Evolutionary conservation across 495 filamentous ascomycete species (phyloP), one percentile per base, ranked within the genome.

Genomic region (Delitschia confertaspora): DNA sequence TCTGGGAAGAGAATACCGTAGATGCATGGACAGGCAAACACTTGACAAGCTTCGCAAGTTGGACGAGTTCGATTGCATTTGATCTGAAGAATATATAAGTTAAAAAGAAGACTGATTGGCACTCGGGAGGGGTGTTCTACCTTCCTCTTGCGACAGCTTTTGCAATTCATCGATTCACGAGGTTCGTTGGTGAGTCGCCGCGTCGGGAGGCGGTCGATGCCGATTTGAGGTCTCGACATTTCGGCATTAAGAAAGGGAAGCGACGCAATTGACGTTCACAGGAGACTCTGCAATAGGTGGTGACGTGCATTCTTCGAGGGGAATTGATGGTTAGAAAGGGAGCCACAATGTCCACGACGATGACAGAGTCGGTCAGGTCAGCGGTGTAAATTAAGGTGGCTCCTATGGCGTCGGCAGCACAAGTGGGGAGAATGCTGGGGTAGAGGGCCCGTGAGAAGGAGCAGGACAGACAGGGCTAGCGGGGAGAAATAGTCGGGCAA

Each of bases 81-180:
- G 69, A 89, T 89, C 85, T 85, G 51, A 29, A 20, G 26, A 32
- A 31, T 29, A n/a, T 41, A 60, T 41, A n/a, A n/a, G n/a, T n/a
- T n/a, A n/a, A n/a, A n/a, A 57, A 51, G 16, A 27, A 38, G 20
- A 27, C 26, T 23, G 25, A 32, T 22, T 18, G 29, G 13, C 10
- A 1, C 13, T 30, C 7, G 19, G 7, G 4, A 8, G 19, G 19
- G 49, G 23, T 10, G n/a, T 23, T 22, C 31, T 38, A 86, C 83
- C 71, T 93, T 93, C 57, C 85, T 73, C 61, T 88, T 93, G 51
- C 85, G 78, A 69, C 85, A 93, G 17, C 82, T 87, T 60, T 93
- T 89, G 75, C 85, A 93, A 62, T 93, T 93, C 85, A 93, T 93
- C 14, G 83, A 80, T 67, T 89, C 83, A 51, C 84, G 79, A 17